These are phyloP conservation scores for Candida sakaeoensis DNA, from an alignment of 805 yeast species.

Conservation along the genomic window DNA sequence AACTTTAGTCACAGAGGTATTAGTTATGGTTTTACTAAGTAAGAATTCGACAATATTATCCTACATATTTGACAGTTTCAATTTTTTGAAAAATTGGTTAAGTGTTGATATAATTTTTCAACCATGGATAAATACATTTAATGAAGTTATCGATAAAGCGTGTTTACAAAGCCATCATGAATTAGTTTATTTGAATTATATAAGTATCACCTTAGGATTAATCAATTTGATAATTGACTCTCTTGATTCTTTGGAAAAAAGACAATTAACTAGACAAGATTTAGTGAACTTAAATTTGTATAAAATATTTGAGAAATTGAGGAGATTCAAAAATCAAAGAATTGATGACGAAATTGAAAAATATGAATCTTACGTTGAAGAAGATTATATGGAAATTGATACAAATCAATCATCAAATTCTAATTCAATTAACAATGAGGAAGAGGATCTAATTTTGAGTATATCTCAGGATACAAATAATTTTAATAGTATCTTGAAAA, in stretches of 20 bases:
- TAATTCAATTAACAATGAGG: no score
- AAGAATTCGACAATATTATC: slow-evolving; percentile 19
- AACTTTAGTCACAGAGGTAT: slow-evolving; percentile 37
- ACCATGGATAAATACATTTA: slow-evolving; percentile 40
- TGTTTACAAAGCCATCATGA: slow-evolving; percentile 13
- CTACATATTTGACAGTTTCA: slow-evolving; percentile 29
- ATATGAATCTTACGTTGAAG: slow-evolving; percentile 37
- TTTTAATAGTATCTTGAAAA: slow-evolving; percentile 24
- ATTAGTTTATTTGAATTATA: slow-evolving; percentile 27
- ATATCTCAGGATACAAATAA: neutral
- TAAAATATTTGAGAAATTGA: slow-evolving; percentile 34
- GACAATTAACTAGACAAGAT: slow-evolving; percentile 33
- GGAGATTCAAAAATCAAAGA: slow-evolving; percentile 25
- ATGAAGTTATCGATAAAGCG: slow-evolving; percentile 31
- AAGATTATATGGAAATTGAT: slow-evolving; percentile 28
- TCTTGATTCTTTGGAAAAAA: slow-evolving; percentile 21
- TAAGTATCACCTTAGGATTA: slow-evolving; percentile 33
- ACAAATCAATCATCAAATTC: slow-evolving; percentile 1
- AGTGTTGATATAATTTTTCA: slow-evolving; percentile 36
- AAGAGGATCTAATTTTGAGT: neutral
- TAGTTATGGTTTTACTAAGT: slow-evolving; percentile 32
- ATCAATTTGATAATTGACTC: slow-evolving; percentile 31
- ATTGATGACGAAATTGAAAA: slow-evolving; percentile 35
- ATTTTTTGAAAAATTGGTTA: slow-evolving; percentile 22
- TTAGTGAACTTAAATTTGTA: slow-evolving; percentile 31